phyloP scores from a whole-genome alignment of 176 grass and related monocot species.

The Eragrostis curvula region DNA sequence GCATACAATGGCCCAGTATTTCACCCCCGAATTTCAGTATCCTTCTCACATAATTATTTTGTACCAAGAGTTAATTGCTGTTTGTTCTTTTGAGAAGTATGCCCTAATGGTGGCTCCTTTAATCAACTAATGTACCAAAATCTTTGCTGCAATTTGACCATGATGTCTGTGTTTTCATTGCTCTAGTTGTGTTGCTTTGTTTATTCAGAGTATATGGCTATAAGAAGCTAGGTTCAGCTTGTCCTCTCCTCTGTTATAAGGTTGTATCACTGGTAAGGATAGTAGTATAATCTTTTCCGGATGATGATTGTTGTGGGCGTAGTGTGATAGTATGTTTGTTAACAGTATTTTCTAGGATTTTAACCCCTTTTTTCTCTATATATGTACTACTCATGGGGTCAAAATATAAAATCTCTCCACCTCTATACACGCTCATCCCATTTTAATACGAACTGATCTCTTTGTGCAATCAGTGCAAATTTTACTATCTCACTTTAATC shows the following conservation, averaged over 20 bases:
- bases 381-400: not conserved
- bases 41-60: conserved; percentile 8
- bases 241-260: not conserved
- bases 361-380: not conserved
- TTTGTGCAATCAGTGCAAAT: not conserved
- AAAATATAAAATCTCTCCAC: not conserved
- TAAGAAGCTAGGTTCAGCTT: not conserved
- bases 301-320: not conserved
- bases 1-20: conserved; percentile 94
- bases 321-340: not conserved
- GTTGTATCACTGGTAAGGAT: not conserved
- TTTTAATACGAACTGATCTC: not conserved
- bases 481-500: not conserved
- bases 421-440: not conserved
- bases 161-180: not conserved
- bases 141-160: not conserved
- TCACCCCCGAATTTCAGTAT: conserved; percentile 85
- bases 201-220: not conserved
- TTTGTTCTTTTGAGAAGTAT: not conserved
- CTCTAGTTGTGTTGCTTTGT: not conserved
- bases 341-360: not conserved
- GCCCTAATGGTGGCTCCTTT: not conserved
- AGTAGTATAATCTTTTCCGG: not conserved
- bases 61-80: not conserved
- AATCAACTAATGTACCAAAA: not conserved